phyloP scores from a whole-genome alignment of 495 filamentous ascomycete genomes.

The Aspergillus wentii region DNA sequence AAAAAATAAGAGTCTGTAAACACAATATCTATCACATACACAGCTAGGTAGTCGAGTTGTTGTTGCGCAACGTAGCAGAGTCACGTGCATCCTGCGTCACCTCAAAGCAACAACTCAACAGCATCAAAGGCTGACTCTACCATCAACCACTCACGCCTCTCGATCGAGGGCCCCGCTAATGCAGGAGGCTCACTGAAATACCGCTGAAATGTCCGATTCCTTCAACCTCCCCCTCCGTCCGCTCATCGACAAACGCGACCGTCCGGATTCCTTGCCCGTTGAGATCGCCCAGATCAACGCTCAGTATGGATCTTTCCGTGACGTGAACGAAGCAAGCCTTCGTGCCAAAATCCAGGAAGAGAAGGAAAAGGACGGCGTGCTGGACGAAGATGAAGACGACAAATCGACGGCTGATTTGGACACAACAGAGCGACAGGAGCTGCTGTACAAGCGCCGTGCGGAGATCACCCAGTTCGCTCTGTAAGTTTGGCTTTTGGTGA shows the following conservation, averaged over 20 bases:
- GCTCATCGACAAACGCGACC: slow-evolving; percentile 46
- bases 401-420: slow-evolving; percentile 25
- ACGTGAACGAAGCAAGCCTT: slow-evolving; percentile 58
- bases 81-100: no score
- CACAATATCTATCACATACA: no score
- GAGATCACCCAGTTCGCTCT: slow-evolving; percentile 42
- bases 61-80: no score
- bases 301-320: slow-evolving; percentile 69
- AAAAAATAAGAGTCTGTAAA: no score
- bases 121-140: no score
- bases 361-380: slow-evolving; percentile 33
- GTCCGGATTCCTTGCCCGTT: slow-evolving; percentile 58
- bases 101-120: no score
- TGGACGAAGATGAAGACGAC: slow-evolving; percentile 31
- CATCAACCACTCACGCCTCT: neutral
- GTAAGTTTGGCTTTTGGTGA: slow-evolving; percentile 17
- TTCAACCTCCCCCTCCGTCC: slow-evolving; percentile 63
- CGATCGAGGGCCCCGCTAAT: no score
- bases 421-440: slow-evolving; percentile 33
- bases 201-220: slow-evolving; percentile 33
- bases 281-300: slow-evolving; percentile 71
- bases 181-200: no score
- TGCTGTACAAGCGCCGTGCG: slow-evolving; percentile 38
- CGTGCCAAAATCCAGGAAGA: slow-evolving; percentile 53
- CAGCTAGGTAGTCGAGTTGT: no score